Evolutionary conservation across 257 asterid genomes (phyloP).

Genomic region (Sherardia arvensis): DNA sequence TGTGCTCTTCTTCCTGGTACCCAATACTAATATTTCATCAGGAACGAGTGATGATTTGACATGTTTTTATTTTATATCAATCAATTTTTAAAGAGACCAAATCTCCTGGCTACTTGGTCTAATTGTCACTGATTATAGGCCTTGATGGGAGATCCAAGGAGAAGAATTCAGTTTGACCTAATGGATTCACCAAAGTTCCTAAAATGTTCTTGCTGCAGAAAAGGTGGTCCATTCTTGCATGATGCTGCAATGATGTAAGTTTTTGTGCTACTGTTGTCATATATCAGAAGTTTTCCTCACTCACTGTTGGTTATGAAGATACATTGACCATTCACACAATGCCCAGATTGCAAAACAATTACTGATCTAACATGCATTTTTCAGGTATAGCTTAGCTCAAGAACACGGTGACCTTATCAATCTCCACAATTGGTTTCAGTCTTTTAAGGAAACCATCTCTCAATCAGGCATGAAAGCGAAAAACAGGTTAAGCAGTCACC

Average conservation of each 20-base stretch:
- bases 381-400: conserved; percentile 78
- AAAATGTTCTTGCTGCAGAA: conserved; percentile 75
- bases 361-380: background rate
- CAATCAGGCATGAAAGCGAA: conserved; percentile 30
- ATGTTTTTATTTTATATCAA: background rate
- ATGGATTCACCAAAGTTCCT: conserved; percentile 57
- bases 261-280: background rate
- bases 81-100: no score
- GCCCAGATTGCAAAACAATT: background rate
- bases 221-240: conserved; percentile 58
- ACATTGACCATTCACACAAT: background rate
- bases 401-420: conserved; percentile 95
- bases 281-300: background rate
- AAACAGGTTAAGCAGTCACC: conserved; percentile 49
- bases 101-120: background rate
- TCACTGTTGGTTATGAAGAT: background rate
- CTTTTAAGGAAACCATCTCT: conserved; percentile 56
- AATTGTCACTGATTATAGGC: conserved; percentile 36
- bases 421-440: conserved; percentile 84
- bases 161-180: conserved; percentile 84
- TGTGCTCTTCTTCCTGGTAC: background rate
- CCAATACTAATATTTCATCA: background rate
- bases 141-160: conserved; percentile 91
- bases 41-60: background rate
- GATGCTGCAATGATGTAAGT: conserved; percentile 70